Conservation (phyloP, 2,329 filamentous ascomycete species). For the Amauroascus niger region DNA sequence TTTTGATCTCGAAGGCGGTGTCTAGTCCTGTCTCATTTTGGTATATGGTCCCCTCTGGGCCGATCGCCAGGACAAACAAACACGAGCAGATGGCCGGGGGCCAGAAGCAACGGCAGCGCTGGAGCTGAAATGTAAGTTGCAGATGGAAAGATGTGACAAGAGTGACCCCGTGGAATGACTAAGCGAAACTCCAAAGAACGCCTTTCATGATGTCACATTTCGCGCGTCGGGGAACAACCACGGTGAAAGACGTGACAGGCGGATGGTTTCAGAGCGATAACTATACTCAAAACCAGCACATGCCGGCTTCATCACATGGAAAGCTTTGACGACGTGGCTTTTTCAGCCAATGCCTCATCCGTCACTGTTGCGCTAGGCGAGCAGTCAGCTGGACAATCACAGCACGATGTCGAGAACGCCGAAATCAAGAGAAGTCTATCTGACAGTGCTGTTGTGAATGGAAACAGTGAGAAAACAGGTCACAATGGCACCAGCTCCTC, state of each 20-base stretch:
- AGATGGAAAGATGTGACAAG: too few species aligned
- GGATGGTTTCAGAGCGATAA: background rate
- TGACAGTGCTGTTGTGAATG: conserved; percentile 4
- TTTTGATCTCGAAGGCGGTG: conserved; percentile 13
- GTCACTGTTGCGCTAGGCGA: conserved; percentile 20
- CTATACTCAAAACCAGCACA: background rate
- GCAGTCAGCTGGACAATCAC: conserved; percentile 17
- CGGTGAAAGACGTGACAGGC: background rate
- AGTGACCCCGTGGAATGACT: too few species aligned
- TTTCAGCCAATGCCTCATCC: conserved; percentile 21
- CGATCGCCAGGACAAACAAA: too few species aligned
- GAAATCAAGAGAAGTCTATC: conserved; percentile 9
- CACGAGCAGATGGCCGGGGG: too few species aligned
- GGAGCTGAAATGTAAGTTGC: too few species aligned
- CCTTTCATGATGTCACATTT: background rate
- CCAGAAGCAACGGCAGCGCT: too few species aligned
- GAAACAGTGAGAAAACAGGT: background rate
- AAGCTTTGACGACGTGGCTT: conserved; percentile 32
- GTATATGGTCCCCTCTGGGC: conserved; percentile 15
- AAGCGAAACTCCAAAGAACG: background rate
- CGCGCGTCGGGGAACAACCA: too few species aligned
- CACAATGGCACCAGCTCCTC: background rate
- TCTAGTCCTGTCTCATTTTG: conserved; percentile 15
- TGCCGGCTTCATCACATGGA: conserved; percentile 26
- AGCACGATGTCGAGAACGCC: background rate